Conservation (phyloP, 176 grass and related monocot species). For the Hsuehochloa calcarea region DNA sequence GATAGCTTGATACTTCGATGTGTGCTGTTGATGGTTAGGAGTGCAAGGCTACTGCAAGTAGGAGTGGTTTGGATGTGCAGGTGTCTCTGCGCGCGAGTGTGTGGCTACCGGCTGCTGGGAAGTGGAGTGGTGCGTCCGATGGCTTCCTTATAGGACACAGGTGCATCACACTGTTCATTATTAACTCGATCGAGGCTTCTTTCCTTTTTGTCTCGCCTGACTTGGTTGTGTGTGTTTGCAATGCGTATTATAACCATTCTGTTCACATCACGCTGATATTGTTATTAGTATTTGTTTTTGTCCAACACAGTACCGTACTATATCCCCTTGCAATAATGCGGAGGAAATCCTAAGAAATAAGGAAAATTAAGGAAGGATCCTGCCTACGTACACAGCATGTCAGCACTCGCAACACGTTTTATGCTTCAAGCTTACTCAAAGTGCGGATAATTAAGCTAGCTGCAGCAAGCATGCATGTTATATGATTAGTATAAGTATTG, state of each 20-base stretch:
- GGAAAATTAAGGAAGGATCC: slow-evolving; percentile 19
- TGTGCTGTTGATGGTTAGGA: slow-evolving; percentile 32
- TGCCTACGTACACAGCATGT: slow-evolving; percentile 26
- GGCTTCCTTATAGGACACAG: slow-evolving; percentile 50
- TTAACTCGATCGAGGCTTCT: neutral
- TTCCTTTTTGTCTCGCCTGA: slow-evolving; percentile 11
- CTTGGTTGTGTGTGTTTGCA: neutral
- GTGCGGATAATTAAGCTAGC: slow-evolving; percentile 24
- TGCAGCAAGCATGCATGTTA: neutral
- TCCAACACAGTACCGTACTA: neutral
- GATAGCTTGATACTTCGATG: neutral
- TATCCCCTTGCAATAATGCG: slow-evolving; percentile 33
- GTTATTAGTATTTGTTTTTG: neutral
- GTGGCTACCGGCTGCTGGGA: slow-evolving; percentile 36
- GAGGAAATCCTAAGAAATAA: neutral
- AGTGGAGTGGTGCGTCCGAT: slow-evolving; percentile 27
- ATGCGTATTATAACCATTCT: slow-evolving; percentile 35
- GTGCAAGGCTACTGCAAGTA: neutral
- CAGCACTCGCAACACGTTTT: slow-evolving; percentile 38
- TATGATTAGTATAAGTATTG: slow-evolving; percentile 27
- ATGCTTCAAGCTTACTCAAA: slow-evolving; percentile 45
- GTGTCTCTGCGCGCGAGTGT: neutral
- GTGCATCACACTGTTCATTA: neutral
- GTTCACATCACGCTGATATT: slow-evolving; percentile 28
- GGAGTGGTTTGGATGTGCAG: neutral